Conservation (phyloP, 768 basidiomycete species). For the Phaffia tasmanica region DNA sequence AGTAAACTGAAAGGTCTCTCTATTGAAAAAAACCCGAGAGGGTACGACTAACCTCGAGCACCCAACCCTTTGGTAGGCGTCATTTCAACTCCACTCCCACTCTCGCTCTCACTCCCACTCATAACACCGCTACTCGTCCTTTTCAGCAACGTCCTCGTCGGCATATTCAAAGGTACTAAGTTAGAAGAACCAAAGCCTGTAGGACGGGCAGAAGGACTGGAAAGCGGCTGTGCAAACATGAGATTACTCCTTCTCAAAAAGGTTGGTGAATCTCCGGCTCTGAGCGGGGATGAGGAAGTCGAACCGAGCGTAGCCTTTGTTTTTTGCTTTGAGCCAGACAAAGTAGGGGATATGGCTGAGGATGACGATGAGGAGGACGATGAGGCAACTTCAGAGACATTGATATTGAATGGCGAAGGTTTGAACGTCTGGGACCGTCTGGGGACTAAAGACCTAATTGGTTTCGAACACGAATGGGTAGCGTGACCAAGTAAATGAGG, state of each 20-base stretch:
- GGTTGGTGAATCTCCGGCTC: constrained; percentile 22
- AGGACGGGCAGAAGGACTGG: not conserved
- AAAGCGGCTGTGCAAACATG: not conserved
- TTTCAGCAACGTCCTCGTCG: constrained; percentile 9
- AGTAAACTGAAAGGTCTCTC: no score
- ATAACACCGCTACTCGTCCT: constrained; percentile 24
- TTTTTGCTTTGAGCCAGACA: not conserved
- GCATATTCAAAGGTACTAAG: not conserved
- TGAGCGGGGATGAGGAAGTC: constrained; percentile 15
- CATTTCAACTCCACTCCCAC: constrained; percentile 24
- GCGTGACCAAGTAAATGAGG: constrained; percentile 7
- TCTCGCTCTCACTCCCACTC: constrained; percentile 18
- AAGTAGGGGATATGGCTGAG: not conserved
- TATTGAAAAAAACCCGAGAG: not conserved
- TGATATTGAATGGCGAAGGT: constrained; percentile 14
- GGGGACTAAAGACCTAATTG: constrained; percentile 16
- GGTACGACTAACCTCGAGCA: constrained; percentile 1
- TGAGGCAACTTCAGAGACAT: not conserved
- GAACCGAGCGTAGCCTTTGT: constrained; percentile 6
- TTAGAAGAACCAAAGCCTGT: not conserved
- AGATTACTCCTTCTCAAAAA: constrained; percentile 11
- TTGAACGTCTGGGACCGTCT: constrained; percentile 10
- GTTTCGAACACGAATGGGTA: not conserved
- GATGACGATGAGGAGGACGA: not conserved
- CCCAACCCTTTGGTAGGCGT: constrained; percentile 15